Evolutionary conservation across 441 rosid genomes (phyloP), one percentile per base, ranked within the genome.

Genomic region (Mallotus japonicus): DNA sequence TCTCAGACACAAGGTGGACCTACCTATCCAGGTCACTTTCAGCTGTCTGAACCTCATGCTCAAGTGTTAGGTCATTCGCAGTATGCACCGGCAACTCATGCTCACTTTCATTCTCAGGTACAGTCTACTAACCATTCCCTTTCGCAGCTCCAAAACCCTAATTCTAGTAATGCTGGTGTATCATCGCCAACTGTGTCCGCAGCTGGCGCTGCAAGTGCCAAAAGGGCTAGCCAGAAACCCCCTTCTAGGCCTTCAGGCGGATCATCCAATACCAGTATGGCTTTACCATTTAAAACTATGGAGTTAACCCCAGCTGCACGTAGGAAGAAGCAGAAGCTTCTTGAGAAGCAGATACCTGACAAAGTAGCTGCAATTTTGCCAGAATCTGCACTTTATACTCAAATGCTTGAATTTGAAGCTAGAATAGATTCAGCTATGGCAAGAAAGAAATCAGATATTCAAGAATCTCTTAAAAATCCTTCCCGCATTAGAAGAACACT

Each of bases 351-450:
- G 79, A 84, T 91, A 50, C 92, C 90, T 5, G 87, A 86, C 15
- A 85, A 82, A 69, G 90, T 88, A 66, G 88, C 90, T 56, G 86
- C 90, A 55, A 65, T 79, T 20, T 69, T 89, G 75, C 92, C 97
- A 0, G 92, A 91, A 73, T 86, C 90, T 70, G 85, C 88, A 8
- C 81, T 89, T 54, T 88, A 88, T 75, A 78, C 87, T 13, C 91
- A 86, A 82, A 68, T 91, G 83, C 90, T 89, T 72, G 97, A 91
- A 75, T 87, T 84, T 69, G 97, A 91, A 84, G 82, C 87, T 37
- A 83, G 83, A 70, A 71, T 87, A 7, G 95, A 91, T 82, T 84
- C 87, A 61, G 77, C 83, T 63, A 73, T 89, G 75, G 80, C 84
- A 20, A 88, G 92, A 78, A 89, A 91, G 88, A 88, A 86, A 84